Conservation (phyloP, 495 filamentous ascomycete genomes). For the Penicillium canescens region DNA sequence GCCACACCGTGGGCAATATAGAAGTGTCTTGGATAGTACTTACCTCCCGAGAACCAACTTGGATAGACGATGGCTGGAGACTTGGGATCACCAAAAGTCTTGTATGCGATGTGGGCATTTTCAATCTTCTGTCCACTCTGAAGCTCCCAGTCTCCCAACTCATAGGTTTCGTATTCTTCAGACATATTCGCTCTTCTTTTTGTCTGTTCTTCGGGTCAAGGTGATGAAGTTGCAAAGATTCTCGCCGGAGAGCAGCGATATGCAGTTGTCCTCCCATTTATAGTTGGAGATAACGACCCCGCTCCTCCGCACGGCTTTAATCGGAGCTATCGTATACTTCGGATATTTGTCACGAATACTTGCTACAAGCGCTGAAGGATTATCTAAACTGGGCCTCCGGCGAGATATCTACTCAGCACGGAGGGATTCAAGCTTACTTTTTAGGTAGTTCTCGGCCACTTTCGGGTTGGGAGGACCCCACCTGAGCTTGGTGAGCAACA, state of each 20-base stretch:
- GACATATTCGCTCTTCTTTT: slow-evolving; percentile 26
- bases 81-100: slow-evolving; percentile 63
- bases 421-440: slow-evolving; percentile 17
- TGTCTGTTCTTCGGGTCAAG: not conserved
- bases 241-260: not conserved
- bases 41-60: slow-evolving; percentile 67
- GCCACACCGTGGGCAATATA: too few species aligned
- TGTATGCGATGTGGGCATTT: slow-evolving; percentile 66
- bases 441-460: too few species aligned
- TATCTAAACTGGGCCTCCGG: not conserved
- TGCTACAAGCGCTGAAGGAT: not conserved
- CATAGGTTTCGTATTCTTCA: slow-evolving; percentile 48
- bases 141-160: slow-evolving; percentile 63
- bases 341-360: not conserved
- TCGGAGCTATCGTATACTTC: slow-evolving; percentile 4
- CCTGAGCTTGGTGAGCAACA: too few species aligned
- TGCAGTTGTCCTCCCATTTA: slow-evolving; percentile 4
- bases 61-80: slow-evolving; percentile 71
- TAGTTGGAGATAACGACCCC: slow-evolving; percentile 20
- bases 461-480: too few species aligned
- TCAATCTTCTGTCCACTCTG: slow-evolving; percentile 56
- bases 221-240: not conserved
- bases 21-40: not conserved
- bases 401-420: not conserved
- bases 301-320: slow-evolving; percentile 16